Base-by-base conservation (phyloP, 2,329 filamentous ascomycete species). In the Exserohilum rostratum region DNA sequence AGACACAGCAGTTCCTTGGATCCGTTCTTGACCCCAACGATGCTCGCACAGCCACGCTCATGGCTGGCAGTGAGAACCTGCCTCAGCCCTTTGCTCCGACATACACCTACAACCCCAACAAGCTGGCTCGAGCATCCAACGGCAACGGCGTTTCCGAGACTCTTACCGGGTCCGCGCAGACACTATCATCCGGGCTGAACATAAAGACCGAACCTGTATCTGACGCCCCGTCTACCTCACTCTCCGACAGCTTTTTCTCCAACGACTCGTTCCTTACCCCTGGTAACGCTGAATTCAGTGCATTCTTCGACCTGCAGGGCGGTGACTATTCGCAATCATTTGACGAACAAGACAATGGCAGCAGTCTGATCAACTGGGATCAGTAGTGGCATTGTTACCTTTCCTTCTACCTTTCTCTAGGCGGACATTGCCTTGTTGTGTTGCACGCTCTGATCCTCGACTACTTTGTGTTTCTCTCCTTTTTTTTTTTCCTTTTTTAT, bases 1-100 rank as follows among this genome's bases (percentile, higher is more conserved):
- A 85, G 60, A 77, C 81, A 1, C 82, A 85, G 66, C 80, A 82
- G 64, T 72, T 85, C 15, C 72, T 85, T 5, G 81, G 79, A 13
- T 72, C 76, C 2, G 70, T 72, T 0, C 69, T 83, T 5, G 78
- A 81, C 55, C 70, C 73, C 2, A 77, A 74, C 27, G 78, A 83
- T 55, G 76, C 78, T 3, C 70, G 76, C 50, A 78, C 77, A 17
- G 65, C 77, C 34, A 72, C 78, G 58, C 73, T 82, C 53, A 82
- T 82, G 78, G 70, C 71, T 22, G 77, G 78, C 10, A 77, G 74
- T 44, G 75, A 78, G 15, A 69, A 71, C 37, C 57, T 77, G 13
- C 68, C 73, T n/a, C 77, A 77, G 55, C 70, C 74, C 45, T 66
- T 73, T 63, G 50, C 74, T 65, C 55, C 65, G n/a, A 69, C 65